Conservation (phyloP, 768 basidiomycete genomes). For the Collybiopsis luxurians region DNA sequence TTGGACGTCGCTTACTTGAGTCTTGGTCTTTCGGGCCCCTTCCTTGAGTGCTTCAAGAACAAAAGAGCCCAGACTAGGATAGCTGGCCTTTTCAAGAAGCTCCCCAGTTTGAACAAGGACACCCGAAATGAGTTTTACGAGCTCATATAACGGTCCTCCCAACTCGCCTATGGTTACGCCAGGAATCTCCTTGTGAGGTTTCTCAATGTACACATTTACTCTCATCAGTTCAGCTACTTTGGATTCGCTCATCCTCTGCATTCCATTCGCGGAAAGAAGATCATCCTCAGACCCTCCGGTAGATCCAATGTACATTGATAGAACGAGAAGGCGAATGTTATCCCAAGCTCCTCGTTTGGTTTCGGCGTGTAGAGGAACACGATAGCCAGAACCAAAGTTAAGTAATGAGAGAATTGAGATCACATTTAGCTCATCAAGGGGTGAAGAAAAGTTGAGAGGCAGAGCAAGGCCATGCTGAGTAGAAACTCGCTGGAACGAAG, state of each 20-base stretch:
- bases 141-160: conserved; percentile 69
- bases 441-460: conserved; percentile 76
- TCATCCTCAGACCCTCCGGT: conserved; percentile 44
- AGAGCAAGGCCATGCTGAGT: conserved; percentile 67
- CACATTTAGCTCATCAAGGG: conserved; percentile 75
- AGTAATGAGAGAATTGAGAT: conserved; percentile 75
- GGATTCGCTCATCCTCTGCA: conserved; percentile 47
- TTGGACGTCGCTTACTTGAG: conserved; percentile 41
- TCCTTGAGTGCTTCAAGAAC: conserved; percentile 66
- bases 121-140: conserved; percentile 63
- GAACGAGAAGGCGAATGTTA: conserved; percentile 70
- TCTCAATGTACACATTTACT: conserved; percentile 67
- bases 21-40: conserved; percentile 27
- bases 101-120: conserved; percentile 73
- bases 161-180: conserved; percentile 75
- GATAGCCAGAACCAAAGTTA: conserved; percentile 84
- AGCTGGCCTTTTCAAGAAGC: conserved; percentile 56
- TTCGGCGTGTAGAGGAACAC: conserved; percentile 64
- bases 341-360: conserved; percentile 85
- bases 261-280: conserved; percentile 64
- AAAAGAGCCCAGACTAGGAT: conserved; percentile 71
- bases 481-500: conserved; percentile 61
- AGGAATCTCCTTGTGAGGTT: conserved; percentile 62
- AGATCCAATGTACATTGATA: conserved; percentile 71
- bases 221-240: conserved; percentile 75